A percentile compares a stretch with the other conserved stretches of the same genome.
Conservation (phyloP, 371 early-diverging fungal genomes). For the Gilbertella persicaria region DNA sequence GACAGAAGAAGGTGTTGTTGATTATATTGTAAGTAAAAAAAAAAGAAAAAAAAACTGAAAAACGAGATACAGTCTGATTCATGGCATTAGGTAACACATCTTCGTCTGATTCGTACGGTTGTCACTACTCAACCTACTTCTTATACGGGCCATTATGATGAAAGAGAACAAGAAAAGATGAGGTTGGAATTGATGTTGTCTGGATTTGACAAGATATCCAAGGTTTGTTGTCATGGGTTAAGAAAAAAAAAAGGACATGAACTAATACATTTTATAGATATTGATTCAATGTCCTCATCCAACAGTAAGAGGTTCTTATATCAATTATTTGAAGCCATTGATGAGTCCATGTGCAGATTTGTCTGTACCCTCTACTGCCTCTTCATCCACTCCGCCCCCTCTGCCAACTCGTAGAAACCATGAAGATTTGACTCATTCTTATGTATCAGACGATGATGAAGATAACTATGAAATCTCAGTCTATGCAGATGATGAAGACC, state of each 20-base stretch:
- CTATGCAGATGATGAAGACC: slow-evolving; percentile 14
- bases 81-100: slow-evolving; percentile 36
- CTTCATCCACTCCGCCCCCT: neutral
- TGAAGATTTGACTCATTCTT: neutral
- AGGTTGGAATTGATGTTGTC: slow-evolving; percentile 52
- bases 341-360: slow-evolving; percentile 46
- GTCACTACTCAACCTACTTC: slow-evolving; percentile 46
- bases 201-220: slow-evolving; percentile 52
- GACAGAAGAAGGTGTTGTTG: slow-evolving; percentile 57
- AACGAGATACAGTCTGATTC: neutral
- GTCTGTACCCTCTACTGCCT: neutral
- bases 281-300: slow-evolving; percentile 63
- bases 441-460: slow-evolving; percentile 14
- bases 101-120: slow-evolving; percentile 46
- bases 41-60: neutral
- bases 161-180: slow-evolving; percentile 49
- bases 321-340: slow-evolving; percentile 43
- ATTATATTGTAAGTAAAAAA: slow-evolving; percentile 40
- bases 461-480: slow-evolving; percentile 19
- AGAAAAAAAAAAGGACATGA: slow-evolving; percentile 1
- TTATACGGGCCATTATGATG: slow-evolving; percentile 36
- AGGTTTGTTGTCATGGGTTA: slow-evolving; percentile 24
- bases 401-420: slow-evolving; percentile 7
- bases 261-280: slow-evolving; percentile 28
- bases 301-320: slow-evolving; percentile 51